Base-by-base conservation (phyloP, 306 rosid genomes). In the Cucurbita moschata region DNA sequence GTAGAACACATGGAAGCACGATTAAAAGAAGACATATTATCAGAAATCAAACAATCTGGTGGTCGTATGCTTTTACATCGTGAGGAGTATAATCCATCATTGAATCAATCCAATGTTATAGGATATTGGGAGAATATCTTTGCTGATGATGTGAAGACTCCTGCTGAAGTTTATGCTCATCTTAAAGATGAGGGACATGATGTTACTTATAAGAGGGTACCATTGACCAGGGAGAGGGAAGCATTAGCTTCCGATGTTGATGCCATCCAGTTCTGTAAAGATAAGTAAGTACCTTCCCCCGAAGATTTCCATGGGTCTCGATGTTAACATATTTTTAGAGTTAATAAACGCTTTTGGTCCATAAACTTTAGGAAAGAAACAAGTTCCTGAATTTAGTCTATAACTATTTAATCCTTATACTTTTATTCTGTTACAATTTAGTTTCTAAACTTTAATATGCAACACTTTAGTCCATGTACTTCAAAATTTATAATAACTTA, bases 1-100 rank as follows among this genome's bases (percentile, higher is more conserved):
- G 97, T 89, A 79, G 96, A 92, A 80, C 91, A 92, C 92, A 85
- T 92, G 93, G 96, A 92, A 75, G 83, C 82, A 43, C 83, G 96
- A 39, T 75, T 92, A 67, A 92, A 92, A 82, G 92, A 89, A 81
- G 96, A 92, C 79, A 89, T 89, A 75, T 81, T 87, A 58, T 87
- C 90, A 39, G 97, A 92, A 86, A 84, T 89, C 73, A 75, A 80
- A 73, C 86, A 79, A 72, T 87, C 94, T 60, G 89, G 92, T 80
- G 92, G 97, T 63, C 84, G 88, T 66, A 86, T 89, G 84, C 89
- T 92, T 76, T 82, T 92, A 50, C 97, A 92, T 75, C 92, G 90
- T 37, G 97, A 92, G 87, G 97, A 92, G 79, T 89, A 81, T 77
- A 79, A 79, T 81, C 92, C 96, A 42, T 77, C 82, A 61, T 75